A percentile compares a stretch with the other conserved stretches of the same genome.
These are phyloP conservation scores for Penicillium desertorum DNA, from an alignment of 495 filamentous ascomycete genomes.

Conservation along the genomic window DNA sequence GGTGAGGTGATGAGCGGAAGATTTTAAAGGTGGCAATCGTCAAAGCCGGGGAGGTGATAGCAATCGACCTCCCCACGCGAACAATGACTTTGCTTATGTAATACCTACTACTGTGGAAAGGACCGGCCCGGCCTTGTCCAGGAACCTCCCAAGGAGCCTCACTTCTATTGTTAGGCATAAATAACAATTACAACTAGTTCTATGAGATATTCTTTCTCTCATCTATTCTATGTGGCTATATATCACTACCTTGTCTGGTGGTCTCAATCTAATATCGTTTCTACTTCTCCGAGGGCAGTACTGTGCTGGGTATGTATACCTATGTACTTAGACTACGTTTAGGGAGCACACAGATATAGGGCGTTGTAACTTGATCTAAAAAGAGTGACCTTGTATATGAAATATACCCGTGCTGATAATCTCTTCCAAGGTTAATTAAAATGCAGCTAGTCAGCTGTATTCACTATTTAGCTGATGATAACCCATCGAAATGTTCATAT, in stretches of 20 bases:
- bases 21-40: conserved; percentile 13
- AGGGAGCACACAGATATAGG: too few relatives aligned
- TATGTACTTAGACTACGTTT: too few relatives aligned
- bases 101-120: not conserved
- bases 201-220: not conserved
- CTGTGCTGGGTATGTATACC: not conserved
- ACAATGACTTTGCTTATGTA: conserved; percentile 7
- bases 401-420: not conserved
- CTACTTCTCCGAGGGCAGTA: not conserved
- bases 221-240: not conserved
- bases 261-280: not conserved
- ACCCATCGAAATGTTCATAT: not conserved
- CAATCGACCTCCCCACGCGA: conserved; percentile 1
- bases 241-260: not conserved
- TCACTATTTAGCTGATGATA: not conserved
- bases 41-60: conserved; percentile 6
- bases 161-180: conserved; percentile 1
- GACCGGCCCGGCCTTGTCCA: not conserved
- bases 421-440: not conserved
- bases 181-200: not conserved
- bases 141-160: not conserved
- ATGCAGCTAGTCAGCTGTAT: not conserved
- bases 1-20: not conserved
- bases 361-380: too few relatives aligned
- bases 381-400: not conserved